Percentiles rank a stretch among this genome's conserved stretches.
Evolutionary conservation across 305 asterid species (phyloP).

Genomic region (Solanum hybrid): DNA sequence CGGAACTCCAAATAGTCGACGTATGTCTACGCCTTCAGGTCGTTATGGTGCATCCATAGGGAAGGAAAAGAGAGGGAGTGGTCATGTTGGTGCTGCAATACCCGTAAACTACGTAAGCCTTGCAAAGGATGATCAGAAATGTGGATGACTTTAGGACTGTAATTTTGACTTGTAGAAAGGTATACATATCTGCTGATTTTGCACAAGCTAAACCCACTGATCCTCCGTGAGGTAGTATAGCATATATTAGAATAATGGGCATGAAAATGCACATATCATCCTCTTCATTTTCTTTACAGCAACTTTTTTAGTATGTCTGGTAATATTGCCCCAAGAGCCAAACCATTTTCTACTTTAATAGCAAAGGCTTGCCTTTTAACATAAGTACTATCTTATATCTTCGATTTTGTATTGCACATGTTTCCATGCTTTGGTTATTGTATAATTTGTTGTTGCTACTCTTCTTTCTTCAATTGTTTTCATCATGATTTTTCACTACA

Average conservation of each 20-base stretch:
- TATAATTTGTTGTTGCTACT: neutral
- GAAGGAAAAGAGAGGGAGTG: conserved; percentile 47
- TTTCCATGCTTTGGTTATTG: neutral
- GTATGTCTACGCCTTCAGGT: conserved; percentile 33
- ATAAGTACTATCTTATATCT: neutral
- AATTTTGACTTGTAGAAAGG: neutral
- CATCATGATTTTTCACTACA: neutral
- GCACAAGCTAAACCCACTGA: neutral
- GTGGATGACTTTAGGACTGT: neutral
- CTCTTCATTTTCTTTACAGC: neutral
- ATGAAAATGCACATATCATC: neutral
- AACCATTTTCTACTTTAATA: neutral
- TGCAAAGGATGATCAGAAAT: conserved; percentile 36
- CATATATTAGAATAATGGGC: neutral
- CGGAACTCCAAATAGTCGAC: conserved; percentile 49
- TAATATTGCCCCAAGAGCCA: neutral
- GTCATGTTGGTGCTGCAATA: conserved; percentile 31
- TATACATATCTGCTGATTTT: neutral
- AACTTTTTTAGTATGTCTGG: neutral
- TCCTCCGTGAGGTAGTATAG: neutral
- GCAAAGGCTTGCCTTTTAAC: neutral
- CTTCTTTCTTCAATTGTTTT: neutral
- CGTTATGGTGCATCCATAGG: conserved; percentile 37
- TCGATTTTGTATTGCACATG: neutral
- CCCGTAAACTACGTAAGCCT: conserved; percentile 73